phyloP scores from a whole-genome alignment of 306 rosid genomes.

The Sindora glabra region DNA sequence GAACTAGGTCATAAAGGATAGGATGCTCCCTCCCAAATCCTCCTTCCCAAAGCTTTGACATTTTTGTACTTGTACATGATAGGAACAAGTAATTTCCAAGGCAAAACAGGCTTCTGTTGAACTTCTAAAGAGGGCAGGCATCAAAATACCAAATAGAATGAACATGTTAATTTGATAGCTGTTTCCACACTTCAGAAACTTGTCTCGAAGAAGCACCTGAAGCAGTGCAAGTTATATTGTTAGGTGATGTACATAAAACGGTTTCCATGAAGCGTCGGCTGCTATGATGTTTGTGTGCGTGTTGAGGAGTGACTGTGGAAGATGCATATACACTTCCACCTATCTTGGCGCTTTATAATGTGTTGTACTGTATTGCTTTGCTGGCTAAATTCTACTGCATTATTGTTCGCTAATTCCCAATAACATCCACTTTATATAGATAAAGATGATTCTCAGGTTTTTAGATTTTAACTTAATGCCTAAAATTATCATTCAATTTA shows the following conservation, averaged over 20 bases:
- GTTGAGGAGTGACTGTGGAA: too few species aligned
- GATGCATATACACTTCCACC: too few species aligned
- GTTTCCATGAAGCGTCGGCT: too few species aligned
- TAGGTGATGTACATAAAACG: too few species aligned
- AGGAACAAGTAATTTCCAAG: constrained; percentile 53
- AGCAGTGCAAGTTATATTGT: not conserved
- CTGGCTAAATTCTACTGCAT: too few species aligned
- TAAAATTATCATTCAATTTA: too few species aligned
- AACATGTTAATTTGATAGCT: constrained; percentile 36
- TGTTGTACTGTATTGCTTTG: too few species aligned
- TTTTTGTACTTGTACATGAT: constrained; percentile 22
- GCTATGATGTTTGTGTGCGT: not conserved
- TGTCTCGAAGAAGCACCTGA: not conserved
- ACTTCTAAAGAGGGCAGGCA: constrained; percentile 65
- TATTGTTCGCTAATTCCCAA: too few species aligned
- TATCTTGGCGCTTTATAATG: too few species aligned
- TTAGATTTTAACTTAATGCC: too few species aligned
- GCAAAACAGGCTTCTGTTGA: constrained; percentile 59
- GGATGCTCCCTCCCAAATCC: not conserved
- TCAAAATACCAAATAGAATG: constrained; percentile 58
- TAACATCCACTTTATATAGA: too few species aligned
- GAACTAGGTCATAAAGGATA: not conserved
- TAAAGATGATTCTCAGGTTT: too few species aligned
- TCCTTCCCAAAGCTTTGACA: not conserved
- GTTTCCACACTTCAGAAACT: not conserved